Percentiles rank a stretch among this genome's conserved stretches.
Conservation (phyloP, 2,329 filamentous ascomycete species). For the Neurospora sp. region DNA sequence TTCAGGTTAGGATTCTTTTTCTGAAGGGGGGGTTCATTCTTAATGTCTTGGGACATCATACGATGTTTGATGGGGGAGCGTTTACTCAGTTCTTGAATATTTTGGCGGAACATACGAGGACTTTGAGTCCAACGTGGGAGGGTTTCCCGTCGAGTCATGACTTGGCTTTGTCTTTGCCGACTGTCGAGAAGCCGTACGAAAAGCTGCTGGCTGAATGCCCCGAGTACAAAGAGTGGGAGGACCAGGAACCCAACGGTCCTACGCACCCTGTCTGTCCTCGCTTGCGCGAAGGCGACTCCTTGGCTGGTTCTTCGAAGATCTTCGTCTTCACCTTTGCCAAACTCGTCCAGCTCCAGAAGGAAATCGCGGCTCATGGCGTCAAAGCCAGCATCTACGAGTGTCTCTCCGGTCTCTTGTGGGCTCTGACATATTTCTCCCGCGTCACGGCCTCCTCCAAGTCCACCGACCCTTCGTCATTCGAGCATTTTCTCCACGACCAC, state of each 20-base stretch:
- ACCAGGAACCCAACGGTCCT: constrained; percentile 23
- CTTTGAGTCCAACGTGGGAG: constrained; percentile 15
- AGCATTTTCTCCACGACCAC: constrained; percentile 3
- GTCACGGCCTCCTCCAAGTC: constrained; percentile 20
- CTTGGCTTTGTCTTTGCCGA: constrained; percentile 14
- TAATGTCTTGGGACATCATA: constrained; percentile 30
- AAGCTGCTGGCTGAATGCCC: constrained; percentile 24
- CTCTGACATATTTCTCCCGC: constrained; percentile 9
- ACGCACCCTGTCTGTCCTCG: constrained; percentile 23
- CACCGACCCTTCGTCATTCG: not conserved
- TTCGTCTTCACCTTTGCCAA: constrained; percentile 29
- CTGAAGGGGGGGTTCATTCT: constrained; percentile 31
- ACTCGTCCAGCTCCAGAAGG: constrained; percentile 16
- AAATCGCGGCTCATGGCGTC: not conserved
- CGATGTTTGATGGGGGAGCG: constrained; percentile 32
- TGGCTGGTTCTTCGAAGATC: constrained; percentile 24
- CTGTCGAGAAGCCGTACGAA: constrained; percentile 12
- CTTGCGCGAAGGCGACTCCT: constrained; percentile 19
- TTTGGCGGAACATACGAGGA: constrained; percentile 21
- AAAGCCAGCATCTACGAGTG: constrained; percentile 29
- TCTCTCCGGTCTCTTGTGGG: constrained; percentile 31
- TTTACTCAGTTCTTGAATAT: constrained; percentile 29
- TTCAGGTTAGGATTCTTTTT: constrained; percentile 27
- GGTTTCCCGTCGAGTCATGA: constrained; percentile 12
- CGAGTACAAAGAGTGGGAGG: constrained; percentile 26